Conservation (phyloP, 495 filamentous ascomycete species). For the Bombardia bombarda region DNA sequence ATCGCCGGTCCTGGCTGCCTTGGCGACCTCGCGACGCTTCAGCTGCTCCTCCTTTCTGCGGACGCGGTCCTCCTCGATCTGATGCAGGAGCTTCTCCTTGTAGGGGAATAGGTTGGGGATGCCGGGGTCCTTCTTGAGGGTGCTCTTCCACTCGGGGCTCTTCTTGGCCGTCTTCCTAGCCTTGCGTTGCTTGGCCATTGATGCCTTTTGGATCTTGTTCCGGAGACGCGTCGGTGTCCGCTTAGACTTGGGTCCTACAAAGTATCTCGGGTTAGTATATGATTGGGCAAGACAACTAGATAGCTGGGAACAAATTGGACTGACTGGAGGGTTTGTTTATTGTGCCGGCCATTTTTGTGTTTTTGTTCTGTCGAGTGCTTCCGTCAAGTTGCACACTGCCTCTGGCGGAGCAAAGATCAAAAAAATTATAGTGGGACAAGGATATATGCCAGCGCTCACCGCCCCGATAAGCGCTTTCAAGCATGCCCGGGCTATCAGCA, state of each 20-base stretch:
- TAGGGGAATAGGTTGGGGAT: slow-evolving; percentile 97
- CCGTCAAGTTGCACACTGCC: too few relatives aligned
- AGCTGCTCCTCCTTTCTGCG: slow-evolving; percentile 72
- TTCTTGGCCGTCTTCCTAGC: slow-evolving; percentile 80
- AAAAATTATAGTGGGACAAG: slow-evolving; percentile 24
- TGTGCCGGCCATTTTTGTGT: slow-evolving; percentile 33
- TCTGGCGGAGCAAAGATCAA: slow-evolving; percentile 4
- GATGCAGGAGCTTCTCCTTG: slow-evolving; percentile 88
- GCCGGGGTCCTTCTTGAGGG: slow-evolving; percentile 91
- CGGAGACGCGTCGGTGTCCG: slow-evolving; percentile 78
- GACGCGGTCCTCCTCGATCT: slow-evolving; percentile 83
- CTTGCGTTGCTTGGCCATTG: slow-evolving; percentile 85
- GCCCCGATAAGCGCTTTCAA: slow-evolving; percentile 27
- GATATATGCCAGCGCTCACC: slow-evolving; percentile 32
- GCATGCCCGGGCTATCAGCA: slow-evolving; percentile 4
- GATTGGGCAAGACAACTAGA: not conserved
- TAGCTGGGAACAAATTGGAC: too few relatives aligned
- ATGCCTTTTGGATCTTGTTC: slow-evolving; percentile 93
- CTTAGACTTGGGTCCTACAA: slow-evolving; percentile 88
- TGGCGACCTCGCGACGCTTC: slow-evolving; percentile 62
- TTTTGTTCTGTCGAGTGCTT: not conserved
- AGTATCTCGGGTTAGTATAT: not conserved
- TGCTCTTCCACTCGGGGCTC: slow-evolving; percentile 91
- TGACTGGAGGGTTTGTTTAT: slow-evolving; percentile 49
- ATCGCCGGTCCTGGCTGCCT: slow-evolving; percentile 44